Evolutionary conservation across 371 early-diverging fungal species (phyloP), one percentile per base, ranked within the genome.

Genomic region (Syncephalastrum racemosum): DNA sequence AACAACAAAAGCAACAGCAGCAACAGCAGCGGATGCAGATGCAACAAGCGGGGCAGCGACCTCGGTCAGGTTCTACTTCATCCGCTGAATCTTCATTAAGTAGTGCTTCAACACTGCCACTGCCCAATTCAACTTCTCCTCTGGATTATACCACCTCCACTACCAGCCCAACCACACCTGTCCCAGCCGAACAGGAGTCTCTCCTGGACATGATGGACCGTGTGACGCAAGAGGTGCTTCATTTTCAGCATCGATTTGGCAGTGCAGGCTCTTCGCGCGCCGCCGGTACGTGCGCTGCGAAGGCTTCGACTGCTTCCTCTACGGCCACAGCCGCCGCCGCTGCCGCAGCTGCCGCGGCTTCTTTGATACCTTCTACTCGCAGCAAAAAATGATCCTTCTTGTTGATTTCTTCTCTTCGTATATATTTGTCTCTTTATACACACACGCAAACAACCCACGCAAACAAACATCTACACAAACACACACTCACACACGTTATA

Each of bases 171-270:
- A 57, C 58, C 8, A 62, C 63, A n/a, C 63, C 63, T 20, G 43
- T 62, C 8, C 63, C 63, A 5, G 22, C 48, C 8, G 54, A 54
- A 15, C 63, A 62, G 31, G 61, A 63, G 44, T 67, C 73, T 1
- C 56, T 72, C 4, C 40, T 72, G 47, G 79, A 75, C 16, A 68
- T 68, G 46, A 73, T 75, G 65, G 62, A 73, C 50, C 71, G 66
- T 39, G 59, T 79, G 8, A 68, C 76, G 0, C 62, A 59, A 14
- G 76, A 75, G 31, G 27, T 79, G 54, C 52, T 79, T 23, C 63
- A 62, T 18, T 79, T 79, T 47, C 74, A 79, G 49, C 65, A 61
- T 44, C 69, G 64, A 66, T 74, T 71, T 70, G 65, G 60, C 10
- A 40, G 16, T 18, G 39, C 18, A 18, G n/a, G 18, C 14, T 16